Conservation (phyloP, 2,329 filamentous ascomycete genomes). For the Mycogone perniciosa region DNA sequence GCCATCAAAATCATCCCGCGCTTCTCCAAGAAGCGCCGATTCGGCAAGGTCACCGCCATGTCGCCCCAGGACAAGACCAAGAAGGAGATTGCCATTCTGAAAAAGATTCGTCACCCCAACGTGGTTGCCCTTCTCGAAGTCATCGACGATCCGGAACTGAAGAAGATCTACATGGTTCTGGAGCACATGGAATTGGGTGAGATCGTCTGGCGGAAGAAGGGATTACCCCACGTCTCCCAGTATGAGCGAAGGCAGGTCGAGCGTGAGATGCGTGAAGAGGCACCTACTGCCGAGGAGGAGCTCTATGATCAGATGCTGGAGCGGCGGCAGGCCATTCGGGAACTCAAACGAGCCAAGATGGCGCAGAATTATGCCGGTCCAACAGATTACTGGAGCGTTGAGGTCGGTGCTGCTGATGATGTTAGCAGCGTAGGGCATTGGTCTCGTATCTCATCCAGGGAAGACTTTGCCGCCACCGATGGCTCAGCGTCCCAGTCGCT, state of each 20-base stretch:
- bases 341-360: slow-evolving; percentile 51
- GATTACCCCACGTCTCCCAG: slow-evolving; percentile 71
- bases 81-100: slow-evolving; percentile 93
- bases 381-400: slow-evolving; percentile 74
- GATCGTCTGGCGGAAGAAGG: slow-evolving; percentile 88
- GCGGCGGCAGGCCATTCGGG: slow-evolving; percentile 51
- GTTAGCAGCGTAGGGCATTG: slow-evolving; percentile 34
- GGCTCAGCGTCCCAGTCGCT: slow-evolving; percentile 31
- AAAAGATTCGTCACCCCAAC: slow-evolving; percentile 97
- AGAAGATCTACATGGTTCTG: slow-evolving; percentile 97
- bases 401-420: slow-evolving; percentile 62
- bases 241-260: slow-evolving; percentile 79
- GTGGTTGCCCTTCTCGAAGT: slow-evolving; percentile 93
- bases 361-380: slow-evolving; percentile 43
- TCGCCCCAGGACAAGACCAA: slow-evolving; percentile 75
- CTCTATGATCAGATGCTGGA: slow-evolving; percentile 54
- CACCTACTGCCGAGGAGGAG: slow-evolving; percentile 54
- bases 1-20: slow-evolving; percentile 98
- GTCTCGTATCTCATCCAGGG: slow-evolving; percentile 37
- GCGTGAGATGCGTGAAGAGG: slow-evolving; percentile 57
- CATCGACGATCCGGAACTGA: slow-evolving; percentile 91
- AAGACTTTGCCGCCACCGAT: slow-evolving; percentile 33
- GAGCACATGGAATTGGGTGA: slow-evolving; percentile 94
- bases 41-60: slow-evolving; percentile 70
- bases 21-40: slow-evolving; percentile 84